Conservation (phyloP, 2,329 filamentous ascomycete genomes). For the Colletotrichum sp. region DNA sequence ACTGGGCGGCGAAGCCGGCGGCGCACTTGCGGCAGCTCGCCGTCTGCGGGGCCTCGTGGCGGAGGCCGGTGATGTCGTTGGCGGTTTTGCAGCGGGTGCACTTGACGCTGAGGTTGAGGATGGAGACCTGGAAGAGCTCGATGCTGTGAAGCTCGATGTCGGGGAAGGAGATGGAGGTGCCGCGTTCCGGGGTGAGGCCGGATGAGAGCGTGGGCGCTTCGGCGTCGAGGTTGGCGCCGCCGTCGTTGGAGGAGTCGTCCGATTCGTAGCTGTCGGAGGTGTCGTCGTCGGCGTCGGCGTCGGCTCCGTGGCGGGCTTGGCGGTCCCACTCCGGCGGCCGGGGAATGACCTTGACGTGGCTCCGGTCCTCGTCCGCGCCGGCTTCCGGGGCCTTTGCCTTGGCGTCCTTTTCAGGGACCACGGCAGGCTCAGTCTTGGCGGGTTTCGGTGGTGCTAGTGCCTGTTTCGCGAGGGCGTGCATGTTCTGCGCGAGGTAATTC, state of each 20-base stretch:
- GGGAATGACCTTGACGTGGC: slow-evolving; percentile 74
- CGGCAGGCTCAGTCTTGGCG: slow-evolving; percentile 22
- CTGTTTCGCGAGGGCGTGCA: slow-evolving; percentile 69
- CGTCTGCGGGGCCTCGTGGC: slow-evolving; percentile 56
- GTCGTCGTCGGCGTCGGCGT: slow-evolving; percentile 51
- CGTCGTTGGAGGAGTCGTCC: slow-evolving; percentile 52
- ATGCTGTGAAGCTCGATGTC: slow-evolving; percentile 78
- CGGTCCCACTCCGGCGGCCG: slow-evolving; percentile 79
- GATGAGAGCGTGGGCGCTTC: slow-evolving; percentile 32
- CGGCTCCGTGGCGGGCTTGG: slow-evolving; percentile 46
- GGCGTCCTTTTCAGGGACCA: slow-evolving; percentile 11
- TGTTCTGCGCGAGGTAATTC: slow-evolving; percentile 76
- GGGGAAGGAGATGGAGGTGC: slow-evolving; percentile 81
- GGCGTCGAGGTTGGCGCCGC: slow-evolving; percentile 44
- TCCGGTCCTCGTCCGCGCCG: slow-evolving; percentile 49
- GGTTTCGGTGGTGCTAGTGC: slow-evolving; percentile 31
- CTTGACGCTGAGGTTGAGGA: slow-evolving; percentile 74
- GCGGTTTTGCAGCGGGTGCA: slow-evolving; percentile 80
- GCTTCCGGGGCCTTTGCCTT: slow-evolving; percentile 26
- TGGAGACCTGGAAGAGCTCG: slow-evolving; percentile 73
- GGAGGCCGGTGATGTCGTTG: slow-evolving; percentile 72
- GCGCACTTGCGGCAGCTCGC: slow-evolving; percentile 66
- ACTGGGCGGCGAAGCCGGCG: slow-evolving; percentile 55
- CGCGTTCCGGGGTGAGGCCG: slow-evolving; percentile 60
- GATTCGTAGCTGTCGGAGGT: slow-evolving; percentile 44